A percentile compares a stretch with the other conserved stretches of the same genome.
Evolutionary conservation across 2,329 filamentous ascomycete genomes (phyloP).

Genomic region (Diaporthe batatas): DNA sequence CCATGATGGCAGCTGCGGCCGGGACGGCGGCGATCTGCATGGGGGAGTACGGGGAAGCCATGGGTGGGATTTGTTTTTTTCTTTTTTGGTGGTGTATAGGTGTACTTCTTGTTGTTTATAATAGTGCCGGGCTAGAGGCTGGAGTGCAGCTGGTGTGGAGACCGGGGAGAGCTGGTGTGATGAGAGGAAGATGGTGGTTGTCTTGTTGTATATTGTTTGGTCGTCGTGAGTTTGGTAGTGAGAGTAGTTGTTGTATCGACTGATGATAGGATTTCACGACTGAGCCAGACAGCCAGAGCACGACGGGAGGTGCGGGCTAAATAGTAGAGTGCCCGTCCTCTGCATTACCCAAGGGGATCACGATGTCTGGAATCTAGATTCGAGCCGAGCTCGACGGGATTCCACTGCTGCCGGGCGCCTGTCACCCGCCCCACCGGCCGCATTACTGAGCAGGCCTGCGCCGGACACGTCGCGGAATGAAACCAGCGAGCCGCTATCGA

Average conservation of each 20-base stretch:
- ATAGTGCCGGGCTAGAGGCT: constrained; percentile 13
- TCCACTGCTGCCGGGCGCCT: constrained; percentile 31
- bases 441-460: constrained; percentile 11
- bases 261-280: not conserved
- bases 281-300: not conserved
- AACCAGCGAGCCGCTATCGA: constrained; percentile 32
- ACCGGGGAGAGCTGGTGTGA: not conserved
- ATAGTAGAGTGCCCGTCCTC: constrained; percentile 13
- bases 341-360: constrained; percentile 27
- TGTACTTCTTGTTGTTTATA: no score
- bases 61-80: not conserved
- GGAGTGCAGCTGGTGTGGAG: constrained; percentile 34
- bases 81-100: not conserved
- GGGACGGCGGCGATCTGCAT: constrained; percentile 28
- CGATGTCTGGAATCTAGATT: constrained; percentile 34
- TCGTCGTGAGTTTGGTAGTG: not conserved
- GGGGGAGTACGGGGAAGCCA: constrained; percentile 31
- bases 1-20: constrained; percentile 9
- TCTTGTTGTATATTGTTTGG: not conserved
- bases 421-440: constrained; percentile 25
- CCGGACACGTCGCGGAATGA: constrained; percentile 34
- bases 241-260: not conserved
- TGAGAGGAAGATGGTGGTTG: not conserved
- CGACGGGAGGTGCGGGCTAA: constrained; percentile 26
- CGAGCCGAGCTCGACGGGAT: constrained; percentile 29